Evolutionary conservation across 2,329 filamentous ascomycete genomes (phyloP).

Genomic region (Nigrospora osmanthi): DNA sequence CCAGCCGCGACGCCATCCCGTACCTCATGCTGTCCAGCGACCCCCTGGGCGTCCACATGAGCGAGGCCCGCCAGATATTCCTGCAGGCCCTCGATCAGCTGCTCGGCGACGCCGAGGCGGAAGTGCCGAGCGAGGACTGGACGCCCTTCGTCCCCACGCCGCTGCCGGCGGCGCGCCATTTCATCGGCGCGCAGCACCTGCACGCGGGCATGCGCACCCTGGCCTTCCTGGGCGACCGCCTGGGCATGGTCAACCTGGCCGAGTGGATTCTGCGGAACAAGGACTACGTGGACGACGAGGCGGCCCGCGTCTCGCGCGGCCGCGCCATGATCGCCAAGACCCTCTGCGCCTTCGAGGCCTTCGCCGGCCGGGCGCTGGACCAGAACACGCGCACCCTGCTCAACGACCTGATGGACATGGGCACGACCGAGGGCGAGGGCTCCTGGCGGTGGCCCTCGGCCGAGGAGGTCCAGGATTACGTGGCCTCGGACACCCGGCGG

Average conservation of each 20-base stretch:
- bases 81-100: too few relatives aligned
- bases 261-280: constrained; percentile 49
- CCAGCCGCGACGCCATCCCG: too few relatives aligned
- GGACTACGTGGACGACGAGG: constrained; percentile 24
- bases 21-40: too few relatives aligned
- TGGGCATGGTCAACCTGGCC: constrained; percentile 48
- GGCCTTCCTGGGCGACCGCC: constrained; percentile 50
- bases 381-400: constrained; percentile 12
- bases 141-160: too few relatives aligned
- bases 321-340: constrained; percentile 21
- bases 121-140: too few relatives aligned
- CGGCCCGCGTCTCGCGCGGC: constrained; percentile 19
- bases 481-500: constrained; percentile 7
- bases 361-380: constrained; percentile 34
- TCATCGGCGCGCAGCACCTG: constrained; percentile 36
- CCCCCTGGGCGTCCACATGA: too few relatives aligned
- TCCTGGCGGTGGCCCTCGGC: constrained; percentile 20
- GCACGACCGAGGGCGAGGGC: constrained; percentile 3
- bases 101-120: too few relatives aligned
- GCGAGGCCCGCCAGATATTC: too few relatives aligned
- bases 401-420: constrained; percentile 9
- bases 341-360: constrained; percentile 39
- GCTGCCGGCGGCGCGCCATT: constrained; percentile 10
- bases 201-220: constrained; percentile 58
- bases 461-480: constrained; percentile 18